Evolutionary conservation across 2,329 filamentous ascomycete genomes (phyloP).

Genomic region (Verruconis gallopava): DNA sequence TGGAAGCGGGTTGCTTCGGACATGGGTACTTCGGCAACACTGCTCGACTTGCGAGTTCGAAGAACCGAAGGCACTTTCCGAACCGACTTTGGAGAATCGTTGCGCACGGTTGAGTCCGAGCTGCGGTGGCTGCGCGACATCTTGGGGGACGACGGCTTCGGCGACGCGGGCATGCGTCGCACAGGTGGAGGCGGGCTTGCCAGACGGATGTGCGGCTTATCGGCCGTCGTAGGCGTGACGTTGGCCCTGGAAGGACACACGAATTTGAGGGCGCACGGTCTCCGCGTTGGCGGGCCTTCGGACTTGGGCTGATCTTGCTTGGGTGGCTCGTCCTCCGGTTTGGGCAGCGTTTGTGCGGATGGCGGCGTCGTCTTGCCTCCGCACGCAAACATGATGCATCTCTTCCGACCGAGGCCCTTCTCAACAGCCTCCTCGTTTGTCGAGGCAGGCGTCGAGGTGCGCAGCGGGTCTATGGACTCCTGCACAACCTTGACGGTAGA

Average conservation of each 20-base stretch:
- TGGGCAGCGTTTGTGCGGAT: constrained; percentile 11
- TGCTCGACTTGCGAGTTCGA: constrained; percentile 23
- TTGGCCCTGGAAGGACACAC: constrained; percentile 49
- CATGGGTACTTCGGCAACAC: constrained; percentile 32
- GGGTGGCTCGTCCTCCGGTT: neutral
- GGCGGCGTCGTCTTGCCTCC: constrained; percentile 49
- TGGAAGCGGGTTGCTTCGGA: constrained; percentile 57
- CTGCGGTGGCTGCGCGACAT: constrained; percentile 28
- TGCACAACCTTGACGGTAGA: constrained; percentile 26
- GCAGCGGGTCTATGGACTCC: constrained; percentile 18
- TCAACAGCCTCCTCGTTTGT: constrained; percentile 46
- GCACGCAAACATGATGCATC: constrained; percentile 89
- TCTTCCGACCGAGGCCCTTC: constrained; percentile 58
- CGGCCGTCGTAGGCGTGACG: constrained; percentile 18
- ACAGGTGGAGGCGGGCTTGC: constrained; percentile 30
- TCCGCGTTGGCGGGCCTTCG: constrained; percentile 30
- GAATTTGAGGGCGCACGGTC: constrained; percentile 58
- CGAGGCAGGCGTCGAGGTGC: constrained; percentile 15
- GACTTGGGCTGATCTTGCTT: constrained; percentile 17
- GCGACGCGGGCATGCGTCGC: constrained; percentile 17
- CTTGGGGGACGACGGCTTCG: constrained; percentile 23
- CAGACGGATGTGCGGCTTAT: constrained; percentile 19
- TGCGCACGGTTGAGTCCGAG: constrained; percentile 38
- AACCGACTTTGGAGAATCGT: constrained; percentile 31
- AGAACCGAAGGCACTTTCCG: constrained; percentile 24